phyloP scores from a whole-genome alignment of 2,329 filamentous ascomycete species.

The Cladophialophora immunda region DNA sequence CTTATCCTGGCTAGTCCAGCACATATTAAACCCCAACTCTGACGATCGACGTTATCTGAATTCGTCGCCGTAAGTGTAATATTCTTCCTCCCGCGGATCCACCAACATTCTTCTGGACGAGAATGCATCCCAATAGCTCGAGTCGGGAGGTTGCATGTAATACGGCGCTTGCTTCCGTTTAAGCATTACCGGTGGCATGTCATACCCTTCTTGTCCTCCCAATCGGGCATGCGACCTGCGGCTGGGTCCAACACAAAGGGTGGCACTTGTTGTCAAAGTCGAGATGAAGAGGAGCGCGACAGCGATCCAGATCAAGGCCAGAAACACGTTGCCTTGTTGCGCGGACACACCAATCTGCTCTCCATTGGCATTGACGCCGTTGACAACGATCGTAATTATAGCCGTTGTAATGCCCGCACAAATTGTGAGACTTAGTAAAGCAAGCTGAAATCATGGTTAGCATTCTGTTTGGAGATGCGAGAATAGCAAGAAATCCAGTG shows the following conservation, averaged over 20 bases:
- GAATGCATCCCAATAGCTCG: slow-evolving; percentile 8
- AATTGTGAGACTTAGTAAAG: slow-evolving; percentile 6
- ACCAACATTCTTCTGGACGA: slow-evolving; percentile 7
- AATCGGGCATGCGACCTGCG: background rate
- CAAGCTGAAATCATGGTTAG: background rate
- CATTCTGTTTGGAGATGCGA: background rate
- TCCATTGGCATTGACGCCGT: slow-evolving; percentile 15
- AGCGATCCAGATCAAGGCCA: slow-evolving; percentile 19
- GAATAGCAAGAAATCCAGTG: background rate
- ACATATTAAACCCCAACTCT: background rate
- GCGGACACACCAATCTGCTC: slow-evolving; percentile 16
- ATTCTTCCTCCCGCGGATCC: slow-evolving; percentile 6
- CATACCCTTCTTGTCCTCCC: background rate
- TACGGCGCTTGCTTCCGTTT: background rate
- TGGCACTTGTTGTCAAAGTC: background rate
- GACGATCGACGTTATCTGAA: slow-evolving; percentile 1
- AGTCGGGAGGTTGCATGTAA: slow-evolving; percentile 6
- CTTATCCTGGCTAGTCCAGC: too few relatives aligned
- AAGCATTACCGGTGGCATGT: background rate
- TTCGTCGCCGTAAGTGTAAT: slow-evolving; percentile 7
- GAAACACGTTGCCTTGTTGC: slow-evolving; percentile 12
- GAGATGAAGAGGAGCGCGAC: slow-evolving; percentile 14
- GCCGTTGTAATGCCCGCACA: slow-evolving; percentile 7
- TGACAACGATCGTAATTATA: slow-evolving; percentile 16
- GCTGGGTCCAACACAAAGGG: slow-evolving; percentile 8